Conservation (phyloP, 2,329 filamentous ascomycete genomes). For the Claviceps sp. region DNA sequence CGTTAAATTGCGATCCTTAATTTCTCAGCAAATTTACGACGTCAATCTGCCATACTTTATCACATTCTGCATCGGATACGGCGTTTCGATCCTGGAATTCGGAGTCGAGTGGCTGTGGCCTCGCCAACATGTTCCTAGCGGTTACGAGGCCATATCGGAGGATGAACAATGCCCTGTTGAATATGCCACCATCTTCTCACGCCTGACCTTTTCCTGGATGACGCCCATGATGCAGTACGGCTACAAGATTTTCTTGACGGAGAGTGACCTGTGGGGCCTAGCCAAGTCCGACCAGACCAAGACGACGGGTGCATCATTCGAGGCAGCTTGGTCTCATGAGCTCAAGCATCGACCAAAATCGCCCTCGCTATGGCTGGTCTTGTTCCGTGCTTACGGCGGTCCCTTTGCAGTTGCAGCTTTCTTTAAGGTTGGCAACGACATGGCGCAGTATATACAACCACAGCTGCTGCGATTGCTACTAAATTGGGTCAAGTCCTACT, state of each 20-base stretch:
- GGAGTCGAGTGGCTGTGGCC: slow-evolving; percentile 74
- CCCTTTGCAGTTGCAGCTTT: slow-evolving; percentile 71
- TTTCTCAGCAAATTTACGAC: slow-evolving; percentile 61
- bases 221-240: slow-evolving; percentile 93
- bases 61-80: slow-evolving; percentile 59
- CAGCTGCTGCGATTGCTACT: slow-evolving; percentile 81
- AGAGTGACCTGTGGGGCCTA: slow-evolving; percentile 92
- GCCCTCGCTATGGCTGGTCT: slow-evolving; percentile 66
- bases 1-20: slow-evolving; percentile 74
- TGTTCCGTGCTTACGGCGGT: slow-evolving; percentile 72
- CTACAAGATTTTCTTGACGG: slow-evolving; percentile 81
- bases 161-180: slow-evolving; percentile 61
- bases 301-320: slow-evolving; percentile 55
- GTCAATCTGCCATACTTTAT: slow-evolving; percentile 62
- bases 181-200: slow-evolving; percentile 87
- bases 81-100: slow-evolving; percentile 57
- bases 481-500: slow-evolving; percentile 68
- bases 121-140: slow-evolving; percentile 48
- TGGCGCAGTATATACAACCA: slow-evolving; percentile 78
- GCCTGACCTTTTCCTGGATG: slow-evolving; percentile 96
- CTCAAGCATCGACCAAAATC: slow-evolving; percentile 47
- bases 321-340: slow-evolving; percentile 64
- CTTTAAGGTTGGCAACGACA: slow-evolving; percentile 82
- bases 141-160: slow-evolving; percentile 43
- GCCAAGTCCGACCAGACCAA: slow-evolving; percentile 68